phyloP scores from a whole-genome alignment of 2,329 filamentous ascomycete genomes.

The Xylariaceae sp. region DNA sequence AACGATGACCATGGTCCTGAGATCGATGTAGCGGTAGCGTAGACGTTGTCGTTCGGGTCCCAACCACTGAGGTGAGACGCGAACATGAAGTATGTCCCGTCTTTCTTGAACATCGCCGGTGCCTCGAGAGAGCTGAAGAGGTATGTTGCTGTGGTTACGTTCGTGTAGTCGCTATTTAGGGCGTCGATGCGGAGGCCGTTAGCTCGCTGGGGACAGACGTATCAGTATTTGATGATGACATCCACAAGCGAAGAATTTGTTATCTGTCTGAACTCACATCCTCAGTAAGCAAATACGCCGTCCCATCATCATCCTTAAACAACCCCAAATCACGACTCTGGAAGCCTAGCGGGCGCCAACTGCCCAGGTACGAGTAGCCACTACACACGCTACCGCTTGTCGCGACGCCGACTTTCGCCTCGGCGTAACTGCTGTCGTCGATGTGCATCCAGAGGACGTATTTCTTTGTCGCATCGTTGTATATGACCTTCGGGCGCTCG shows the following conservation, averaged over 20 bases:
- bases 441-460: conserved; percentile 71
- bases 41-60: conserved; percentile 62
- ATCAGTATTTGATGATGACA: neutral
- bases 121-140: conserved; percentile 55
- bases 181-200: conserved; percentile 56
- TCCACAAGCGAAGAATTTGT: no score
- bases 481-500: conserved; percentile 65
- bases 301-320: conserved; percentile 36
- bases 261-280: conserved; percentile 20
- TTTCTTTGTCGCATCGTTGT: conserved; percentile 56
- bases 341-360: conserved; percentile 43
- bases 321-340: conserved; percentile 57
- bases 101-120: conserved; percentile 59
- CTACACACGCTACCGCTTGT: conserved; percentile 57
- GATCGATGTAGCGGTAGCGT: conserved; percentile 55
- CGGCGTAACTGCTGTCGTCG: conserved; percentile 52
- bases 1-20: conserved; percentile 59
- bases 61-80: conserved; percentile 54
- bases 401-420: conserved; percentile 63
- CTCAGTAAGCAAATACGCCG: conserved; percentile 23
- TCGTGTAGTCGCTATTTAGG: conserved; percentile 54
- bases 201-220: conserved; percentile 37
- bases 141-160: conserved; percentile 45
- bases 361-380: conserved; percentile 42
- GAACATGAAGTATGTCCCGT: conserved; percentile 62